Base-by-base conservation (phyloP, 257 asterid species). In the Capsicum rhomboideum region DNA sequence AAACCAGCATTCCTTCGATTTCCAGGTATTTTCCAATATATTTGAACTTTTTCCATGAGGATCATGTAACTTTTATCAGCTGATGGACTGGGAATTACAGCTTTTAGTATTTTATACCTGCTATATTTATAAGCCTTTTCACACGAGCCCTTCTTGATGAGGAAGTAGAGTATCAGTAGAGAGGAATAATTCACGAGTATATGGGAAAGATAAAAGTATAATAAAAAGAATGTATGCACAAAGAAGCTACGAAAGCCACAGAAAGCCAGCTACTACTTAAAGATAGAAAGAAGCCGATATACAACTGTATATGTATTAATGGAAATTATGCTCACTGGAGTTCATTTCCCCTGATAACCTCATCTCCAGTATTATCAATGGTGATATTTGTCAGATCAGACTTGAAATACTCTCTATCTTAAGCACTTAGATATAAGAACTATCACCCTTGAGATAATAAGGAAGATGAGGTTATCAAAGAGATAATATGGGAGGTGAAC, bases 1-100 rank as follows among this genome's bases (percentile, higher is more conserved):
- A 91, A 80, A 80, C 99, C 99, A 2, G 96, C 89, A 77, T 97
- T 97, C 85, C 66, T 95, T 67, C 92, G 99, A 89, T 97, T 97
- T 91, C 99, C 99, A 90, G 98, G 99, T 94, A 89, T 64, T 23
- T 31, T n/a, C 59, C 63, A 46, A 46, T 74, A 74, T 23, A 75
- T 50, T 49, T 50, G 0, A 49, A 28, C 61, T 26, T 49, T 4
- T 75, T 75, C 44, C 81, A 7, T 49, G 61, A 46, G 58, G 58
- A 23, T 74, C 58, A 74, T 23, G 58, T 13, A 21, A 46, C 58
- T 46, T n/a, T 46, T 74, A 46, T 58, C 80, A 74, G 3, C 80
- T 49, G 42, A 75, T 75, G 26, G 44, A 26, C 63, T 8, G 61
- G 23, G 81, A n/a, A n/a, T n/a, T n/a, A 75, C 61, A 75, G 13